These are phyloP conservation scores for Plasmodium billcollinsi DNA, from an alignment of 169 alveolate species.

Conservation along the genomic window DNA sequence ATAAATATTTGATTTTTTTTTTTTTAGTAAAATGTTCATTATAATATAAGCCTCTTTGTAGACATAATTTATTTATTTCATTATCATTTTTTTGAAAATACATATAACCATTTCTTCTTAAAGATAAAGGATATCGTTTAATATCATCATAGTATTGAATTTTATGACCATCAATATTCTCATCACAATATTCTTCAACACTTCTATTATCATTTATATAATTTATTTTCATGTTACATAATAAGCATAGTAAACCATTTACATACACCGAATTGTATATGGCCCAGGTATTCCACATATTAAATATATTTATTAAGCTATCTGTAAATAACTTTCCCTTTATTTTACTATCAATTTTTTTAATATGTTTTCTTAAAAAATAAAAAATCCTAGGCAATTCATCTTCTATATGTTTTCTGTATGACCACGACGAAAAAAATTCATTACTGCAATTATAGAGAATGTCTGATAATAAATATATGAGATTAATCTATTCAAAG, in stretches of 20 bases:
- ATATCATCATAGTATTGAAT: conserved; percentile 62
- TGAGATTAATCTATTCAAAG: conserved; percentile 78
- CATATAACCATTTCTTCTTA: conserved; percentile 66
- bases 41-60: conserved; percentile 64
- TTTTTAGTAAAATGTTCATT: conserved; percentile 47
- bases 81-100: conserved; percentile 48
- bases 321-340: conserved; percentile 42
- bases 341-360: conserved; percentile 69
- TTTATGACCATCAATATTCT: conserved; percentile 50
- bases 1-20: conserved; percentile 60
- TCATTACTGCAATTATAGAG: conserved; percentile 81
- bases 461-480: conserved; percentile 82
- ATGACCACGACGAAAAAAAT: conserved; percentile 82
- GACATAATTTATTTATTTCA: conserved; percentile 63
- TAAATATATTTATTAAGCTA: conserved; percentile 38
- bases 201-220: conserved; percentile 40
- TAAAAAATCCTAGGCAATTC: conserved; percentile 79
- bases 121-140: conserved; percentile 49
- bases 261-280: conserved; percentile 38
- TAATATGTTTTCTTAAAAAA: conserved; percentile 74
- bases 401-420: conserved; percentile 80
- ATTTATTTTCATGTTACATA: conserved; percentile 42
- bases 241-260: conserved; percentile 61
- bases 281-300: conserved; percentile 63
- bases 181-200: conserved; percentile 16